A percentile compares a stretch with the other conserved stretches of the same genome.
phyloP scores from a whole-genome alignment of 345 rosid species.

The Heritiera fomes region DNA sequence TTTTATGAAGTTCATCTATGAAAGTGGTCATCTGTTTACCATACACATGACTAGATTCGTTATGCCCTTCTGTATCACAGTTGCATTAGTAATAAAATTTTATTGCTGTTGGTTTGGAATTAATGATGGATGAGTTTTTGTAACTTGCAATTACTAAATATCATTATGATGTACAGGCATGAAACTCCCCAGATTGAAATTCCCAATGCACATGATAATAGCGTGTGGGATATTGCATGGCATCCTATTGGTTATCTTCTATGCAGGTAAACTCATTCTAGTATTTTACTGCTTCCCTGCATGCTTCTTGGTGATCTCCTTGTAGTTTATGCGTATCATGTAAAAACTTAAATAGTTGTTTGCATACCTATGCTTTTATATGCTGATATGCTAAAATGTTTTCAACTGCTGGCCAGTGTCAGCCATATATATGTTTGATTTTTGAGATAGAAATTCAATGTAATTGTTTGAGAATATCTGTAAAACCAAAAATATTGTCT shows the following conservation, averaged over 20 bases:
- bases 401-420: not conserved
- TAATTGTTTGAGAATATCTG: not conserved
- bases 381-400: not conserved
- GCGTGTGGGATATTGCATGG: slow-evolving; percentile 98
- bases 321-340: not conserved
- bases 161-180: slow-evolving; percentile 59
- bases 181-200: slow-evolving; percentile 94
- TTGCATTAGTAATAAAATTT: not conserved
- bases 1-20: not conserved
- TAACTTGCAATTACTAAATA: slow-evolving; percentile 21
- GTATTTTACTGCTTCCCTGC: not conserved
- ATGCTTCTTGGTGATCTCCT: slow-evolving; percentile 9
- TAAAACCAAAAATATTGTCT: not conserved
- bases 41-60: not conserved
- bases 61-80: not conserved
- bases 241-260: slow-evolving; percentile 99
- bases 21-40: not conserved
- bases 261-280: slow-evolving; percentile 63
- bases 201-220: slow-evolving; percentile 79
- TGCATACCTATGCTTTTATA: not conserved
- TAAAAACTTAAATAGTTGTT: not conserved
- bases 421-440: not conserved
- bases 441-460: not conserved
- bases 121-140: slow-evolving; percentile 11
- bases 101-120: slow-evolving; percentile 14